These are phyloP conservation scores for Acacia concinna DNA, from an alignment of 331 rosid species.

Conservation along the genomic window DNA sequence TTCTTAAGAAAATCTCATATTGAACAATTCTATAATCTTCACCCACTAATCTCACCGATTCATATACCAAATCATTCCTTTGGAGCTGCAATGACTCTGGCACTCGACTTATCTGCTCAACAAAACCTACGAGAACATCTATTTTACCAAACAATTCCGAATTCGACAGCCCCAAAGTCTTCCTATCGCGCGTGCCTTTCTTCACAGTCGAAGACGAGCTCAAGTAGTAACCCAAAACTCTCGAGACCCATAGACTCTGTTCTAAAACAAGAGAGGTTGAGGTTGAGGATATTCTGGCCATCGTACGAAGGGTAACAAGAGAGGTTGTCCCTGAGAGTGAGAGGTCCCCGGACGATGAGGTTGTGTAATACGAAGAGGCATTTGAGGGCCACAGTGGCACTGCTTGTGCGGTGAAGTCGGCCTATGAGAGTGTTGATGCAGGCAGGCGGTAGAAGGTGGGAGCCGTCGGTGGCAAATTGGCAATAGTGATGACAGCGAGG, in stretches of 20 bases:
- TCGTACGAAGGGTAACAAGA: constrained; percentile 57
- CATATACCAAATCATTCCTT: constrained; percentile 62
- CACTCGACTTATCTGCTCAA: constrained; percentile 39
- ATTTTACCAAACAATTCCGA: constrained; percentile 50
- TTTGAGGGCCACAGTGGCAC: constrained; percentile 72
- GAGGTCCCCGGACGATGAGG: constrained; percentile 47
- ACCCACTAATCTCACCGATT: constrained; percentile 50
- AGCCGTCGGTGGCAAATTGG: constrained; percentile 30
- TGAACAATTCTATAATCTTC: constrained; percentile 74
- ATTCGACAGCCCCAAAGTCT: background rate
- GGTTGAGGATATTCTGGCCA: constrained; percentile 68
- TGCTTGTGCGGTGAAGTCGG: constrained; percentile 63
- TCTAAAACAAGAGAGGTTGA: constrained; percentile 56
- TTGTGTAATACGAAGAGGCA: constrained; percentile 72
- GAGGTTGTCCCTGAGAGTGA: constrained; percentile 52
- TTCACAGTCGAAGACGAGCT: background rate
- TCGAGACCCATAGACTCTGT: constrained; percentile 47
- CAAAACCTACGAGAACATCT: constrained; percentile 53
- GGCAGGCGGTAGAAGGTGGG: constrained; percentile 41
- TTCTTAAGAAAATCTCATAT: constrained; percentile 44
- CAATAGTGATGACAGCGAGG: constrained; percentile 52
- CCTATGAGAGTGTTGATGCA: constrained; percentile 67
- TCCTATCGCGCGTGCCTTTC: constrained; percentile 14
- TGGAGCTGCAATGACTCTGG: constrained; percentile 61
- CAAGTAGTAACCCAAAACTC: constrained; percentile 49